These are phyloP conservation scores for Helenozyma baotianmanensis DNA, from an alignment of 805 yeast species.

Conservation along the genomic window DNA sequence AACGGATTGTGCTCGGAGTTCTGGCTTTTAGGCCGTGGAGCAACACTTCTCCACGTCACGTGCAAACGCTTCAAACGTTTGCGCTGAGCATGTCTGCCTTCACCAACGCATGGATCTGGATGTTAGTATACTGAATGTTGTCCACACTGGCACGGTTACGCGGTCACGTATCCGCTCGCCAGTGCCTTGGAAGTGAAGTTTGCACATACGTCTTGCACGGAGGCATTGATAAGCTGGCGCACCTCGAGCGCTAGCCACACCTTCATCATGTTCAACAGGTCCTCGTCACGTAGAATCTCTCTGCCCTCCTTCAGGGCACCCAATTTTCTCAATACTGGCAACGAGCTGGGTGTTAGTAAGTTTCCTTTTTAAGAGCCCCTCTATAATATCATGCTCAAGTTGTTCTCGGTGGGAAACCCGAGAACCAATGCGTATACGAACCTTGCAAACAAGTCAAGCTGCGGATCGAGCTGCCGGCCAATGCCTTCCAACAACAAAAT, in stretches of 20 bases:
- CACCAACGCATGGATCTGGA: conserved; percentile 38
- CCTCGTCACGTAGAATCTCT: conserved; percentile 50
- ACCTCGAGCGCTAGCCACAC: conserved; percentile 91
- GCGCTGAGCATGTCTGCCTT: conserved; percentile 46
- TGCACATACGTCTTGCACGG: conserved; percentile 68
- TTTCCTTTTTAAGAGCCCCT: no score
- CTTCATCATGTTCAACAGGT: conserved; percentile 74
- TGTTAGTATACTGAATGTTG: conserved; percentile 24
- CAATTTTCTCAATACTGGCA: conserved; percentile 79
- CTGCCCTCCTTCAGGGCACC: conserved; percentile 67
- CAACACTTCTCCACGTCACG: background rate
- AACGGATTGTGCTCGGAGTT: background rate
- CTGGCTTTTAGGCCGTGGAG: background rate
- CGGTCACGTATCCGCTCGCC: background rate
- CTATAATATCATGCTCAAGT: conserved; percentile 7
- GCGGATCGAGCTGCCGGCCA: conserved; percentile 91
- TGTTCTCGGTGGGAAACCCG: conserved; percentile 39
- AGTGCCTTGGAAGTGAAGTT: no score
- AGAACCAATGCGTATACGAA: conserved; percentile 55
- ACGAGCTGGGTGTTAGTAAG: conserved; percentile 47
- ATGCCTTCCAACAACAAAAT: conserved; percentile 89
- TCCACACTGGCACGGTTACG: conserved; percentile 4
- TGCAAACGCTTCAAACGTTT: conserved; percentile 21
- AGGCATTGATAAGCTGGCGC: conserved; percentile 77
- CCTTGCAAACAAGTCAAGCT: conserved; percentile 93